Base-by-base conservation (phyloP, 2,329 filamentous ascomycete genomes). In the Cladosporium sp. region DNA sequence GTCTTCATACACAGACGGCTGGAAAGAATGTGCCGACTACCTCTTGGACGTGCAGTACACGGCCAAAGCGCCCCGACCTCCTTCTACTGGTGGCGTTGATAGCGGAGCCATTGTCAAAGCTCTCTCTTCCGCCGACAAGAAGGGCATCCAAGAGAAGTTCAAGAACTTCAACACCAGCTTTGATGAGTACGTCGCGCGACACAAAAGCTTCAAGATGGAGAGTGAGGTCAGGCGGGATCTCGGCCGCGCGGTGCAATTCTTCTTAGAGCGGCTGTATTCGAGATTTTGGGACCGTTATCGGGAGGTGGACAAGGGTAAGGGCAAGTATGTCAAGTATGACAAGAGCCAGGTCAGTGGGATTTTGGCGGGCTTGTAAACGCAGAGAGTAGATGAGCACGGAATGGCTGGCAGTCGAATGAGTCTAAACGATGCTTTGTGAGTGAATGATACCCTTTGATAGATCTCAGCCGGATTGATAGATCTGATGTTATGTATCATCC, bases 271-370 rank as follows among this genome's bases (percentile, higher is more conserved):
- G 63, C 84, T 99, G 16, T 99, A 99, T 80, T 91, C 90, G 68
- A 86, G 95, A 54, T 99, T 99, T 80, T 98, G 92, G 88, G 95
- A 98, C 79, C 87, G 94, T 30, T 99, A 99, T 76, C 93, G 97
- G 76, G 95, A 98, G 79, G 89, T 98, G 69, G 94, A 98, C 80
- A 97, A 97, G 82, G 95, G 95, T 66, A 96, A 93, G 80, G 94
- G 94, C 71, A 99, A 99, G 79, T 96, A 98, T 79, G 93, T 96
- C 77, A 97, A 96, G 81, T 98, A 97, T 77, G 93, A 97, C 81
- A 97, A 97, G 82, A 84, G 84, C 48, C 86, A 88, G 57, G 89
- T 99, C 73, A 87, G 90, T 56, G 86, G 86, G 25, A 79, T 85
- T 67, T 75, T 89, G 73, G 80, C 83, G 26, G 67, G 48, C 18